Evolutionary conservation across 208 protist species (phyloP), one percentile per base, ranked within the genome.

Genomic region (Crithidia bombi): DNA sequence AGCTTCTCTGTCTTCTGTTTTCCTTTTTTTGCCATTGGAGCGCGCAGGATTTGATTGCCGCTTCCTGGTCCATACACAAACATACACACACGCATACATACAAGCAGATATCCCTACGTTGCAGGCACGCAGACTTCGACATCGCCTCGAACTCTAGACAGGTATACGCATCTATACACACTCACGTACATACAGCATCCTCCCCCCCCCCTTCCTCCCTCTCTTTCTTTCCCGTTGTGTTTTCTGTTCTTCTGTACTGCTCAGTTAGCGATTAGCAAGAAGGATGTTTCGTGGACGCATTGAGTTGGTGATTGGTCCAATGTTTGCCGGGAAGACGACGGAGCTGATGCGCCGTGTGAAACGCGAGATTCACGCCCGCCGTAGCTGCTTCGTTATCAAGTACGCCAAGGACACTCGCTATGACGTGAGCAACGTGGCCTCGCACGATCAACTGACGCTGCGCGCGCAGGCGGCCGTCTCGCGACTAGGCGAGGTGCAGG

Each of bases 261-360:
- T 19, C n/a, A n/a, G n/a, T n/a, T n/a, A n/a, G n/a, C n/a, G n/a
- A n/a, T n/a, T n/a, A n/a, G n/a, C n/a, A n/a, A n/a, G 17, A 5
- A 71, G 7, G 2, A 73, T 68, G 73, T 79, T 71, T 28, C 58
- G 50, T 26, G 78, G 72, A 49, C 59, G 71, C 47, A 69, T 98
- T 57, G 88, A 98, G 71, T 81, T 98, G 23, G 95, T 98, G 61
- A 92, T 97, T 32, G 97, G 97, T 35, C 96, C 96, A 25, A 98
- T 98, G 97, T 98, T 98, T 57, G 91, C 94, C 30, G 97, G 96
- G 33, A 98, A 98, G 79, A 97, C 97, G 0, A 98, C 96, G 0
- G 93, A 97, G 66, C 76, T 98, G n/a, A 92, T 98, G 75, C 78
- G 91, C 43, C 87, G 95, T 33, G 84, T 98, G 1, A 82, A 87